Conservation (phyloP, 2,329 filamentous ascomycete genomes). For the Daldinia sp. region DNA sequence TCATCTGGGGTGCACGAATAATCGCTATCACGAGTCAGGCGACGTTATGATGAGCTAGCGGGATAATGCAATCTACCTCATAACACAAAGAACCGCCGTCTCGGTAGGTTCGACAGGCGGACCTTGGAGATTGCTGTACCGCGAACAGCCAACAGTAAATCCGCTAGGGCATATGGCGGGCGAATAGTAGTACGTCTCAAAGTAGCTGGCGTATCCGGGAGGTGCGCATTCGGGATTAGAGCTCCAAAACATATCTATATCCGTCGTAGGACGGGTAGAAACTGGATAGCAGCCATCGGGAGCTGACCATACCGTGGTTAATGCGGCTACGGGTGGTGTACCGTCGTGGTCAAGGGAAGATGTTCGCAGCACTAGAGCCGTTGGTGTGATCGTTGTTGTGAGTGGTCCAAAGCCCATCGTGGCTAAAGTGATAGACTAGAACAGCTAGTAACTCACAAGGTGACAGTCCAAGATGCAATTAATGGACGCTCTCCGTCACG, state of each 20-base stretch:
- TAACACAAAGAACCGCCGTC: constrained; percentile 41
- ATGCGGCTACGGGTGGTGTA: constrained; percentile 25
- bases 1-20: constrained; percentile 26
- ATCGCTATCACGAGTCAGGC: constrained; percentile 15
- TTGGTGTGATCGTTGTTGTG: constrained; percentile 16
- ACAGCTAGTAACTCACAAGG: constrained; percentile 7
- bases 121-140: constrained; percentile 34
- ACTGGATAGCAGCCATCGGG: constrained; percentile 19
- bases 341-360: constrained; percentile 24
- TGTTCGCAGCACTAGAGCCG: constrained; percentile 13
- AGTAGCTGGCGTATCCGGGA: constrained; percentile 27
- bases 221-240: constrained; percentile 18
- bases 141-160: constrained; percentile 37
- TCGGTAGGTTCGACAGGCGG: constrained; percentile 37
- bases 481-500: not conserved
- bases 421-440: not conserved
- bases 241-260: constrained; percentile 30
- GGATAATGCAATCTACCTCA: constrained; percentile 17
- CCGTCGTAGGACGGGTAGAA: constrained; percentile 10
- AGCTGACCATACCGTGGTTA: constrained; percentile 27
- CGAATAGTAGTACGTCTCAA: constrained; percentile 38
- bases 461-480: not conserved
- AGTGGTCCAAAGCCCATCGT: constrained; percentile 18
- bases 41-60: not conserved
- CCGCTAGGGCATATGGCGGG: constrained; percentile 38